A percentile compares a stretch with the other conserved stretches of the same genome.
These are phyloP conservation scores for Trichoderma sp. DNA, from an alignment of 2,329 filamentous ascomycete genomes.

Conservation along the genomic window DNA sequence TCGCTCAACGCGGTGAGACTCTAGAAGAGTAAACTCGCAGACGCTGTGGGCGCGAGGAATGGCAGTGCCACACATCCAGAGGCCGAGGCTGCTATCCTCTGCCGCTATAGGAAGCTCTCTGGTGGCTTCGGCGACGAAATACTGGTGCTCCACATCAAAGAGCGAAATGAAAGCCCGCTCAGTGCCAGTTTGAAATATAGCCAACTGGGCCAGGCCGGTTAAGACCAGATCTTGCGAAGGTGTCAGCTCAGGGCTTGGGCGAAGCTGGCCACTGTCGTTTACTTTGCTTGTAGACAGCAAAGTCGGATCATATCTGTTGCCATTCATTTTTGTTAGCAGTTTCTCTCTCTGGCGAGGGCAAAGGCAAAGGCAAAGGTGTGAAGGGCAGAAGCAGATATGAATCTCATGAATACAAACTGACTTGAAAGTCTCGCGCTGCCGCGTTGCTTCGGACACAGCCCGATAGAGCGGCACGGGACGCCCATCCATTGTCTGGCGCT, in stretches of 20 bases:
- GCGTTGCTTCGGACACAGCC: slow-evolving; percentile 27
- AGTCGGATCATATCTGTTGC: slow-evolving; percentile 25
- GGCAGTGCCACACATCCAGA: slow-evolving; percentile 33
- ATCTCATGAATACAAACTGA: slow-evolving; percentile 3
- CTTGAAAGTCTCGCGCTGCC: slow-evolving; percentile 30
- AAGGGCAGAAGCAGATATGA: too few relatives aligned
- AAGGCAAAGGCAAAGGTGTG: background rate
- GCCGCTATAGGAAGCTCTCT: slow-evolving; percentile 41
- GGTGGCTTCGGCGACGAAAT: slow-evolving; percentile 54
- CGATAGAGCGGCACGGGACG: slow-evolving; percentile 24
- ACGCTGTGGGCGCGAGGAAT: slow-evolving; percentile 33
- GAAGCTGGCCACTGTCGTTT: slow-evolving; percentile 13
- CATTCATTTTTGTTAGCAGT: background rate
- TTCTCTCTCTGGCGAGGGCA: background rate
- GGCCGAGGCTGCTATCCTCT: slow-evolving; percentile 11
- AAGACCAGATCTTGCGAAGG: slow-evolving; percentile 43
- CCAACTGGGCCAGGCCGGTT: slow-evolving; percentile 53
- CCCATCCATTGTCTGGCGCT: slow-evolving; percentile 17
- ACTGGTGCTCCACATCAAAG: slow-evolving; percentile 51
- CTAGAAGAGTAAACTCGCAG: slow-evolving; percentile 32
- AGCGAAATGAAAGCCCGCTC: slow-evolving; percentile 51
- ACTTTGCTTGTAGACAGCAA: slow-evolving; percentile 18
- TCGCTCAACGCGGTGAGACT: slow-evolving; percentile 10
- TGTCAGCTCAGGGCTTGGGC: slow-evolving; percentile 29
- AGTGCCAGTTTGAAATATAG: slow-evolving; percentile 47